Base-by-base conservation (phyloP, 805 yeast genomes). In the Suhomyces canberraensis region DNA sequence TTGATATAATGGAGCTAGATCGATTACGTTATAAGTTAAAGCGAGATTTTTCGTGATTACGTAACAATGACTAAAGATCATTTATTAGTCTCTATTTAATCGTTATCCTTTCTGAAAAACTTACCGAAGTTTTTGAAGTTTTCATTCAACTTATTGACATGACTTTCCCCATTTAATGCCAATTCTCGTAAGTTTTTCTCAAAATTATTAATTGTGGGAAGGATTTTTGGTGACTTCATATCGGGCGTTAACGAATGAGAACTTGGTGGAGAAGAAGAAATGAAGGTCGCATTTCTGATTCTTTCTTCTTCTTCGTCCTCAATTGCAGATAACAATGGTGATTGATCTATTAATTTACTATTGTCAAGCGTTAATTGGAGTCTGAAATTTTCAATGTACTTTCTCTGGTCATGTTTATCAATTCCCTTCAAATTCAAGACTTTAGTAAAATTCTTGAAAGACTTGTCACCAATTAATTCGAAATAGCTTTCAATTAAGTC, bases 401-500 rank as follows among this genome's bases (percentile, higher is more conserved):
- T 59, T 16, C 37, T 44, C 27, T 58, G 62, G 27, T 52, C 56
- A 2, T 41, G 22, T 18, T 46, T 40, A 4, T 58, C 54, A 9
- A 80, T 63, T 6, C 84, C 82, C 54, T 85, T 86, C 40, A 85
- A 65, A 16, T 69, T 73, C 36, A 87, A 61, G 2, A 87, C 61
- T 51, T 84, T 86, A 40, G 61, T 58, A 54, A 86, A 85, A 52
- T 87, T 87, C 8, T 59, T 56, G 19, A 75, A 60, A 17, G 79
- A 76, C 31, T 70, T 69, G 58, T 87, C 95, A 6, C 81, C 81
- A 35, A 87, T 69, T 11, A 84, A 62, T 37, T 71, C 68, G 51
- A 85, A 76, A 56, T 87, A 87, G 50, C 71, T 77, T 31, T 77
- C 74, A 2, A 84, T 78, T 16, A 86, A 70, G 37, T 75, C 71